Conservation (phyloP, 1,139 yeast species). For the Suhomyces ambrosiae region DNA sequence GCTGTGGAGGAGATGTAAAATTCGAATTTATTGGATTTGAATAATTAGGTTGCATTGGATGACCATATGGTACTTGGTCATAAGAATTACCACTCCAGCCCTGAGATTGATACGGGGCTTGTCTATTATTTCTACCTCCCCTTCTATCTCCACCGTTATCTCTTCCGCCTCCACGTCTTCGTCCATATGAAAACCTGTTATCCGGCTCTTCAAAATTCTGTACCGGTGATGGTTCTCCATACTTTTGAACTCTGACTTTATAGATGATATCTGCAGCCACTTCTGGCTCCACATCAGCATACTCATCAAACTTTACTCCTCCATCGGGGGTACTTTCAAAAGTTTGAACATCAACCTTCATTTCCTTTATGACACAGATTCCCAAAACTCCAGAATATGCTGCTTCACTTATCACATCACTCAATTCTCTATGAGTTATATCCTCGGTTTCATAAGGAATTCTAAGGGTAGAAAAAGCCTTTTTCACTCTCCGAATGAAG, state of each 20-base stretch:
- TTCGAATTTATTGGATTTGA: slow-evolving; percentile 1
- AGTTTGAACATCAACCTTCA: slow-evolving; percentile 67
- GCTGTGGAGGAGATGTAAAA: slow-evolving; percentile 3
- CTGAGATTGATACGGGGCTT: slow-evolving; percentile 1
- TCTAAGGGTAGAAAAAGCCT: slow-evolving; percentile 54
- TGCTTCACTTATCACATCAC: slow-evolving; percentile 67
- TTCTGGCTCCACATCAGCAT: slow-evolving; percentile 63
- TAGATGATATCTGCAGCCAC: slow-evolving; percentile 58
- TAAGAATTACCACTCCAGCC: neutral
- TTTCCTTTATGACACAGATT: slow-evolving; percentile 64
- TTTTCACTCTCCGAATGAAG: slow-evolving; percentile 60
- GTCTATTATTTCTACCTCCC: slow-evolving; percentile 4
- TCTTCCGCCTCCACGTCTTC: neutral
- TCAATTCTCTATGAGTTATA: slow-evolving; percentile 46
- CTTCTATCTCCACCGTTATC: slow-evolving; percentile 6
- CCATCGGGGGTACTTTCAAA: slow-evolving; percentile 71
- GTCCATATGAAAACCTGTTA: neutral
- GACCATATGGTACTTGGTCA: slow-evolving; percentile 8
- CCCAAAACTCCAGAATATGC: slow-evolving; percentile 82
- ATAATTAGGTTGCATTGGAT: slow-evolving; percentile 1
- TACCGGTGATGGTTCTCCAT: slow-evolving; percentile 15
- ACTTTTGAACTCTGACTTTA: slow-evolving; percentile 32
- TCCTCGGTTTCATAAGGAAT: slow-evolving; percentile 46
- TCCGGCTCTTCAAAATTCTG: neutral
- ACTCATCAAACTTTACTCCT: slow-evolving; percentile 81